Conservation (phyloP, 805 yeast genomes). For the Yamadazyma olivae region DNA sequence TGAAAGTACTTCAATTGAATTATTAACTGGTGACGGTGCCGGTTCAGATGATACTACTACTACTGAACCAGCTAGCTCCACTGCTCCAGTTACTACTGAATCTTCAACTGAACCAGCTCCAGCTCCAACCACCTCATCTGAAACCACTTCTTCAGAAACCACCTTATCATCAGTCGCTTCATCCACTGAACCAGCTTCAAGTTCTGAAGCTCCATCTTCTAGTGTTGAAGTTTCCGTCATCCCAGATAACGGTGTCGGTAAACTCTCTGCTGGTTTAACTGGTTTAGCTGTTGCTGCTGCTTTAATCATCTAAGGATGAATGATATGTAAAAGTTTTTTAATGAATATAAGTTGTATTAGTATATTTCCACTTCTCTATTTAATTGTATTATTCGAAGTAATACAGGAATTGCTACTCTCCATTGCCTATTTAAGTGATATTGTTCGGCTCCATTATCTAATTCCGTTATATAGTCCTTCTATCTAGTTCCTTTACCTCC, state of each 20-base stretch:
- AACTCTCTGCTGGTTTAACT: slow-evolving; percentile 6
- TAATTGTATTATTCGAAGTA: too few species aligned
- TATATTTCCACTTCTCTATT: too few species aligned
- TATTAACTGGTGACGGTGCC: not conserved
- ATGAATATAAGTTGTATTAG: too few species aligned
- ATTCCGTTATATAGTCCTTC: too few species aligned
- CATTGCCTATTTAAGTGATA: too few species aligned
- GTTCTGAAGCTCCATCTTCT: slow-evolving; percentile 7
- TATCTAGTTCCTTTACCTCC: too few species aligned
- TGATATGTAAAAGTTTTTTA: too few species aligned
- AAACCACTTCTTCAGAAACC: not conserved
- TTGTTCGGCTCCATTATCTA: too few species aligned
- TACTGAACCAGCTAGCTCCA: not conserved
- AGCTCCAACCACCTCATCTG: slow-evolving; percentile 1
- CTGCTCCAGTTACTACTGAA: not conserved
- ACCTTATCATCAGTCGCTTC: slow-evolving; percentile 1
- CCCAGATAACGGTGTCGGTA: slow-evolving; percentile 6
- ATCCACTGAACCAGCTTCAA: slow-evolving; percentile 1
- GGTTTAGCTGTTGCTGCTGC: slow-evolving; percentile 5
- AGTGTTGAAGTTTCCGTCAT: not conserved
- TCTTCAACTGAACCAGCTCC: not conserved
- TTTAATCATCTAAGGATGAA: slow-evolving; percentile 6
- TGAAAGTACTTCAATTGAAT: slow-evolving; percentile 2
- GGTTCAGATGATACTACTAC: not conserved
- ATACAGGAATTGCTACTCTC: too few species aligned